Evolutionary conservation across 1,284 basidiomycete genomes (phyloP).

Genomic region (Mycosarcoma mackinlayi): DNA sequence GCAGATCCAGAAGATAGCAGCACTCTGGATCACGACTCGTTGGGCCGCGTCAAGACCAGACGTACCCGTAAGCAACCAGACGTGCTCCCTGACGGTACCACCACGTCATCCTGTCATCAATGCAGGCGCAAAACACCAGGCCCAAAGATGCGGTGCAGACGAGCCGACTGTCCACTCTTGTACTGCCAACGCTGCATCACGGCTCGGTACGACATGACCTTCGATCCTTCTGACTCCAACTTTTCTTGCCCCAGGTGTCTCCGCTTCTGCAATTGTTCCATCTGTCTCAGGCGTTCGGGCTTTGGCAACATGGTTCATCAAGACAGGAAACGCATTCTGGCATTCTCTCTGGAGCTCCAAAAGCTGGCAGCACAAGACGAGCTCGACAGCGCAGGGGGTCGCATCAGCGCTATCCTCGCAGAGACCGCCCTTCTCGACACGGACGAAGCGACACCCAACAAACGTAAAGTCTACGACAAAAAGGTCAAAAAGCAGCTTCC

Average conservation of each 20-base stretch:
- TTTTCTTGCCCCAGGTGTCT: slow-evolving; percentile 47
- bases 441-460: background rate
- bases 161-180: slow-evolving; percentile 22
- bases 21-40: slow-evolving; percentile 4
- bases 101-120: slow-evolving; percentile 46
- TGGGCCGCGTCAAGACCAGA: slow-evolving; percentile 12
- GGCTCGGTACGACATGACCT: slow-evolving; percentile 33
- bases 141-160: slow-evolving; percentile 47
- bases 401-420: slow-evolving; percentile 8
- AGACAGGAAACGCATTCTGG: slow-evolving; percentile 13
- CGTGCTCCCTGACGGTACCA: slow-evolving; percentile 26
- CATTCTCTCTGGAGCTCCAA: slow-evolving; percentile 16
- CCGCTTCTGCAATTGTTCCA: slow-evolving; percentile 51
- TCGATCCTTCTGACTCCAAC: slow-evolving; percentile 16
- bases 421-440: background rate
- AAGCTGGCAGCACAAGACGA: slow-evolving; percentile 5
- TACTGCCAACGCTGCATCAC: slow-evolving; percentile 43
- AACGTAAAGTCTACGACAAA: slow-evolving; percentile 3
- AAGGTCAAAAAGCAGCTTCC: background rate
- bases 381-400: slow-evolving; percentile 7
- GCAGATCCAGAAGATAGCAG: slow-evolving; percentile 4
- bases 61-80: slow-evolving; percentile 14
- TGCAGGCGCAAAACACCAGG: slow-evolving; percentile 41
- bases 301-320: slow-evolving; percentile 22
- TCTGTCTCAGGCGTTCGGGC: slow-evolving; percentile 33